phyloP scores from a whole-genome alignment of 2,329 filamentous ascomycete genomes.

The Ophiocordyceps polyrhachis-furcata region DNA sequence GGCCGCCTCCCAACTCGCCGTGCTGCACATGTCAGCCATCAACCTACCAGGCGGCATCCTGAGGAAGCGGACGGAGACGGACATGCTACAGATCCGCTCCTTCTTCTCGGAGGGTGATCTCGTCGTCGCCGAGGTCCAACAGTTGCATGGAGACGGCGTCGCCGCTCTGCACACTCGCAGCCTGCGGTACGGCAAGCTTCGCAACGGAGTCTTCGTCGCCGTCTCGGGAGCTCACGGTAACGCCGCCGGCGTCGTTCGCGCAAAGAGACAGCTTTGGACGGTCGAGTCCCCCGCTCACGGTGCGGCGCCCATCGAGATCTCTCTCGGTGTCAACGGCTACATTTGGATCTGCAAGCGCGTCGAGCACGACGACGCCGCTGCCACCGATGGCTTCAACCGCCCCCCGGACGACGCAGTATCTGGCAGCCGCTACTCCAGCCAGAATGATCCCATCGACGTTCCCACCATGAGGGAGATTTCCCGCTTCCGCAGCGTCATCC shows the following conservation, averaged over 20 bases:
- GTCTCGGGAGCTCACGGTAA: slow-evolving; percentile 61
- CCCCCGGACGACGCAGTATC: slow-evolving; percentile 76
- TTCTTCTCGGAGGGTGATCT: slow-evolving; percentile 95
- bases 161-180: slow-evolving; percentile 79
- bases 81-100: slow-evolving; percentile 91
- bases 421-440: slow-evolving; percentile 77
- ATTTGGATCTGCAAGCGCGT: slow-evolving; percentile 86
- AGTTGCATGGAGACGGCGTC: slow-evolving; percentile 66
- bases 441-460: slow-evolving; percentile 70
- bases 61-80: slow-evolving; percentile 78
- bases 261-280: slow-evolving; percentile 75
- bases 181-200: slow-evolving; percentile 84
- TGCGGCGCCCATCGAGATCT: slow-evolving; percentile 56
- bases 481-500: slow-evolving; percentile 62
- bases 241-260: slow-evolving; percentile 69
- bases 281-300: slow-evolving; percentile 36
- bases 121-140: slow-evolving; percentile 86
- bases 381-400: slow-evolving; percentile 33
- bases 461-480: slow-evolving; percentile 78
- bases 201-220: slow-evolving; percentile 78
- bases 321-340: slow-evolving; percentile 90
- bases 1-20: slow-evolving; percentile 67
- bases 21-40: slow-evolving; percentile 72
- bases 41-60: slow-evolving; percentile 90
- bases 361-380: slow-evolving; percentile 32